A percentile compares a stretch with the other conserved stretches of the same genome.
phyloP scores from a whole-genome alignment of 371 early-diverging fungal species.

The Saksenaea oblongispora region DNA sequence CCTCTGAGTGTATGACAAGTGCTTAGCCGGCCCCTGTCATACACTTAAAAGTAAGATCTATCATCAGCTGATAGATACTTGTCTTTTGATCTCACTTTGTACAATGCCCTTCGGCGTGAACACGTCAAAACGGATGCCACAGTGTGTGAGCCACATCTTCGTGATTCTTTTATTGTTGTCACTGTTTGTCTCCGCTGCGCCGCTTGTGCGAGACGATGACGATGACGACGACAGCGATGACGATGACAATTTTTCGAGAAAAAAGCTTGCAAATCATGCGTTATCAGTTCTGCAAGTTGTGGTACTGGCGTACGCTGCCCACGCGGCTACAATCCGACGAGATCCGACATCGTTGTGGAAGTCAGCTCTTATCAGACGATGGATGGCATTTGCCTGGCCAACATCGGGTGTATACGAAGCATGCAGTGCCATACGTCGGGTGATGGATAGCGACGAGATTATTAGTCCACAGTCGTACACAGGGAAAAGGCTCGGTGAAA shows the following conservation, averaged over 20 bases:
- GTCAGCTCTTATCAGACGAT: background rate
- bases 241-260: slow-evolving; percentile 73
- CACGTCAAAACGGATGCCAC: background rate
- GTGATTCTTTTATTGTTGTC: background rate
- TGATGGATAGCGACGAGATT: background rate
- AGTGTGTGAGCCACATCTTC: background rate
- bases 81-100: background rate
- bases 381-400: background rate
- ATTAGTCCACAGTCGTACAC: background rate
- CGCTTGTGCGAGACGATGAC: background rate
- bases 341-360: background rate
- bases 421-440: background rate
- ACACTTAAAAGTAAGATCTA: background rate
- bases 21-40: background rate
- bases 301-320: background rate
- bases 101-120: background rate
- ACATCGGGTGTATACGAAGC: background rate
- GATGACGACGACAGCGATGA: slow-evolving; percentile 46
- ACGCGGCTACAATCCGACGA: background rate
- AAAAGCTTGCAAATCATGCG: slow-evolving; percentile 53
- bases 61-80: background rate
- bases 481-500: background rate
- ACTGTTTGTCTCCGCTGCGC: background rate
- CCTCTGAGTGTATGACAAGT: background rate
- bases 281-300: background rate